Evolutionary conservation across 2,329 filamentous ascomycete genomes (phyloP).

Genomic region (Hypoxylon sp.): DNA sequence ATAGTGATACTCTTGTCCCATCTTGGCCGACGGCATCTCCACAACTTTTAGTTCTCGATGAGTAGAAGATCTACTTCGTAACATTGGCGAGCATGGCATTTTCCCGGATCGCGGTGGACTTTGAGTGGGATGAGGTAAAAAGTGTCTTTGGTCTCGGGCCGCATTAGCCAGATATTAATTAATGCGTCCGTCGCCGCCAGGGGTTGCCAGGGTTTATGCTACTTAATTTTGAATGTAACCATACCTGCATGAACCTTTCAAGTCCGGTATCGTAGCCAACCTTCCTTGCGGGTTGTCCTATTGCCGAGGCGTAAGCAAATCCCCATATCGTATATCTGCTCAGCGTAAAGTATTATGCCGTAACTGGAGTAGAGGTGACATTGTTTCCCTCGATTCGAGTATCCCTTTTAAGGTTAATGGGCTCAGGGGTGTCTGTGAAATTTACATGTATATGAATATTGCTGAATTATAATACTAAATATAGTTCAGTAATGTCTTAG

Average conservation of each 20-base stretch:
- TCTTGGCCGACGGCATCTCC: slow-evolving; percentile 47
- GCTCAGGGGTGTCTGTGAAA: not conserved
- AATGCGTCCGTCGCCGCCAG: slow-evolving; percentile 20
- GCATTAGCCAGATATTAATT: slow-evolving; percentile 52
- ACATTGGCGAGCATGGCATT: slow-evolving; percentile 19
- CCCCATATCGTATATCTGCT: not conserved
- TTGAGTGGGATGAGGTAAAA: slow-evolving; percentile 28
- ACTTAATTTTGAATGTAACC: slow-evolving; percentile 25
- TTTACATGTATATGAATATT: not conserved
- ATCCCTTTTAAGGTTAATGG: not conserved
- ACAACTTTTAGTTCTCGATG: slow-evolving; percentile 36
- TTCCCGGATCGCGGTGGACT: slow-evolving; percentile 25
- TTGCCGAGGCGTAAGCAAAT: slow-evolving; percentile 6
- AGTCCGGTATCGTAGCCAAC: slow-evolving; percentile 18
- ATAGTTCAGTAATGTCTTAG: too few relatives aligned
- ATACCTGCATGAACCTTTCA: slow-evolving; percentile 11
- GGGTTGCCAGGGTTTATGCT: slow-evolving; percentile 14
- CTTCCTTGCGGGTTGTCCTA: slow-evolving; percentile 12
- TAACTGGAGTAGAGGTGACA: not conserved
- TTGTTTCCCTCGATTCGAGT: not conserved
- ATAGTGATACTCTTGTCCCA: slow-evolving; percentile 48
- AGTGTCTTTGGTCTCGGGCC: slow-evolving; percentile 46
- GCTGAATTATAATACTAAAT: not conserved
- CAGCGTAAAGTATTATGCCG: not conserved
- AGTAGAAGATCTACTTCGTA: slow-evolving; percentile 36